Evolutionary conservation across 1,284 basidiomycete genomes (phyloP).

Genomic region (Trametes pubescens): DNA sequence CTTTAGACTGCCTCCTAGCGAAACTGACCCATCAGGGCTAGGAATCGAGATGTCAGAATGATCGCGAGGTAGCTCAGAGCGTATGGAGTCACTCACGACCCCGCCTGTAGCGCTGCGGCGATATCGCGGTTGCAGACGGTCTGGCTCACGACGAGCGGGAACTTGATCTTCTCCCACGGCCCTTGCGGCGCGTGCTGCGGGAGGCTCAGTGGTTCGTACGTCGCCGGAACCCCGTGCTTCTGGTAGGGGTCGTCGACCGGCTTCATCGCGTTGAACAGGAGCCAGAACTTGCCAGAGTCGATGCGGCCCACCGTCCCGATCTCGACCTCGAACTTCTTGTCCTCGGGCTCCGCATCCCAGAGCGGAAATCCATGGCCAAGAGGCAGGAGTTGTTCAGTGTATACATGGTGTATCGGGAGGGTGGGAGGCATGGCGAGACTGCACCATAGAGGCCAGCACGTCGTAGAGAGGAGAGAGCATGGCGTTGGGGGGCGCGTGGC

Average conservation of each 20-base stretch:
- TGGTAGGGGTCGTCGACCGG: constrained; percentile 8
- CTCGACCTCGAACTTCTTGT: constrained; percentile 12
- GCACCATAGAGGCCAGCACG: background rate
- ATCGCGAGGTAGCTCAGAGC: no score
- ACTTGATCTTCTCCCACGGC: background rate
- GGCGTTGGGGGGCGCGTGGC: background rate
- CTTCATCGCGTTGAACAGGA: constrained; percentile 30
- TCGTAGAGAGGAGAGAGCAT: background rate
- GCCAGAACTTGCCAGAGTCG: constrained; percentile 21
- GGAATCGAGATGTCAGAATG: background rate
- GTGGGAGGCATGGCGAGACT: background rate
- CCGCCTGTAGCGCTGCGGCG: background rate
- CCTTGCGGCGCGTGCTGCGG: background rate
- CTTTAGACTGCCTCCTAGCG: constrained; percentile 1
- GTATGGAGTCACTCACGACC: background rate
- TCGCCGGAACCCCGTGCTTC: constrained; percentile 1
- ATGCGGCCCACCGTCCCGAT: constrained; percentile 32
- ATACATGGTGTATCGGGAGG: constrained; percentile 6
- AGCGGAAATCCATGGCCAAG: constrained; percentile 19
- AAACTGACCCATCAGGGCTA: background rate
- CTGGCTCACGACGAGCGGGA: background rate
- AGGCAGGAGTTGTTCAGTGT: constrained; percentile 1
- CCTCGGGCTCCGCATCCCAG: constrained; percentile 25
- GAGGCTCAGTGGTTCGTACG: background rate
- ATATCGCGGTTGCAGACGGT: background rate